These are phyloP conservation scores for Xylaria multiplex DNA, from an alignment of 2,329 filamentous ascomycete genomes.

Conservation along the genomic window DNA sequence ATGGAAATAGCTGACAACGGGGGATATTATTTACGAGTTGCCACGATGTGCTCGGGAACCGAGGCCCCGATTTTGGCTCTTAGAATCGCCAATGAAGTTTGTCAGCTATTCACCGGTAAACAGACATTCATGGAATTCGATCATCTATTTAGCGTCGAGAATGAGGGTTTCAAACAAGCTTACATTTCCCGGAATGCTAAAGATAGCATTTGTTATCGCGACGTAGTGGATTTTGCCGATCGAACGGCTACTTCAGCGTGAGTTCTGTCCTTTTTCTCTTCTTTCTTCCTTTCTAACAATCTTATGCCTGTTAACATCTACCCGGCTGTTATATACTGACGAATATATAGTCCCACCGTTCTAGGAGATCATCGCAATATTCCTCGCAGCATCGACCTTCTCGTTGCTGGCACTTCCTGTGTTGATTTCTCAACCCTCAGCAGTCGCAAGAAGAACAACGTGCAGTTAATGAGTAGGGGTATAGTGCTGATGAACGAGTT, in stretches of 20 bases:
- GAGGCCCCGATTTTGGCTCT: conserved; percentile 77
- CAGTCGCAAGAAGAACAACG: conserved; percentile 54
- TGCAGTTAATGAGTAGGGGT: conserved; percentile 3
- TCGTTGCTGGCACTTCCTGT: conserved; percentile 79
- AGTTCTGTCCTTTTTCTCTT: conserved; percentile 44
- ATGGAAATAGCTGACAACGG: conserved; percentile 43
- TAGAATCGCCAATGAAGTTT: conserved; percentile 62
- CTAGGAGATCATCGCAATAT: conserved; percentile 69
- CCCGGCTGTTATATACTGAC: conserved; percentile 12
- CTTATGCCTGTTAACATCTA: background rate
- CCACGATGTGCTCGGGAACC: conserved; percentile 82
- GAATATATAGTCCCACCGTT: conserved; percentile 62
- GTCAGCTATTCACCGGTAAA: conserved; percentile 45
- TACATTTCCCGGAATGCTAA: conserved; percentile 71
- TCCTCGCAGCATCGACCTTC: conserved; percentile 68
- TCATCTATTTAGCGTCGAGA: conserved; percentile 72
- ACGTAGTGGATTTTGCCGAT: conserved; percentile 65
- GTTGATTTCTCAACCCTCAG: conserved; percentile 79
- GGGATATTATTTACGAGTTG: conserved; percentile 57
- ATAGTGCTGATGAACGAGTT: conserved; percentile 58
- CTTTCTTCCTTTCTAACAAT: background rate
- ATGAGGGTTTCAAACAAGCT: conserved; percentile 70
- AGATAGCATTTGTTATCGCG: conserved; percentile 63
- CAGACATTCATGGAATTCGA: conserved; percentile 55
- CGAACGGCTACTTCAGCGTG: conserved; percentile 54